Base-by-base conservation (phyloP, 768 basidiomycete genomes). In the Lactifluus volemus region DNA sequence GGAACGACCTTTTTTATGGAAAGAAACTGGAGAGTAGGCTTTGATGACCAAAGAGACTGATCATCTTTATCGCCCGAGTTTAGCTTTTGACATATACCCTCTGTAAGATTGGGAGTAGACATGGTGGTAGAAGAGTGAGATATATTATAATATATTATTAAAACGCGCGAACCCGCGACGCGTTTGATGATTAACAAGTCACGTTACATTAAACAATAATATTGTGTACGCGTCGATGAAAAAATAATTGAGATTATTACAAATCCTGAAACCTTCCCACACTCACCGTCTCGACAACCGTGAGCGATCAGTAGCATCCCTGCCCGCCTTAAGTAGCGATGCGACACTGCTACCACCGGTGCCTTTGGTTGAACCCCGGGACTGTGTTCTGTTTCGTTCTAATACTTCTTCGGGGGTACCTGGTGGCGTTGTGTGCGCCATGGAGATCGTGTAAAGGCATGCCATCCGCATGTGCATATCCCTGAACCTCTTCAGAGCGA, bases 401-500 rank as follows among this genome's bases (percentile, higher is more conserved):
- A 38, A 38, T 73, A 73, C 71, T 80, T 79, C 81, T 80, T 84
- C 36, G 78, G 81, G 65, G 76, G 77, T 62, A 81, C 78, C 30
- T 78, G 85, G 67, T 79, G 84, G 81, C 10, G 69, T 73, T 5
- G 84, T 78, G 63, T 84, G 79, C 19, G 92, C 86, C 85, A 92
- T 92, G 15, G 83, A 82, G 36, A 98, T 85, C 67, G 98, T 77
- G 71, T 97, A 98, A 47, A 91, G 74, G 67, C 86, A 87, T 45
- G 90, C 95, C 57, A 98, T 82, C 54, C 87, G 84, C 76, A 98
- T 92, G 73, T 99, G 96, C 49, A 78, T 77, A 70, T 96, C 92
- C 58, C 96, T 79, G 70, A 98, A 81, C 60, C 78, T 78, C 73
- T 93, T 96, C 70, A 98, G 73, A 1, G 93, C 84, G 54, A 77